Base-by-base conservation (phyloP, 176 grass and related monocot genomes). In the Dactylis glomerata region DNA sequence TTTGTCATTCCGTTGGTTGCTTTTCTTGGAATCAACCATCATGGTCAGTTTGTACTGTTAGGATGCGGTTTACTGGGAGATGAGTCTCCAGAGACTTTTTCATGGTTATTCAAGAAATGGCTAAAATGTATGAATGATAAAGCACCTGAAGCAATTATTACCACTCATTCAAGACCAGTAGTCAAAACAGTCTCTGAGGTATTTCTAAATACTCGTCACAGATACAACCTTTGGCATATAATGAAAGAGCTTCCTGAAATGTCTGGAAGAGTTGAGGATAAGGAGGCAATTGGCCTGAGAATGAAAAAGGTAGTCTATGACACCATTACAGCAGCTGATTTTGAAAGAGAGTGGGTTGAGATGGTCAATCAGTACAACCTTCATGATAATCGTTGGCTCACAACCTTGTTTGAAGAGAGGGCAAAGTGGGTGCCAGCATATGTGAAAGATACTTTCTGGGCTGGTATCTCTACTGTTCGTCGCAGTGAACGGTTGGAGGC, bases 201-300 rank as follows among this genome's bases (percentile, higher is more conserved):
- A 77, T 92, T 97, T 77, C 84, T 85, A 62, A 78, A 85, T 89
- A 90, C 89, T 71, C 83, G 85, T 76, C 87, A 89, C 76, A 86
- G 94, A 71, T 97, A 91, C 86, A 89, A 92, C 81, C 90, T 93
- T 83, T 97, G 94, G 94, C 91, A 93, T 88, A 97, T 97, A 80
- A 85, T 97, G 89, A 97, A 97, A 89, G 89, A 91, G 74, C 84
- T 97, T 86, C 94, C 94, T 87, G 94, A 97, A 82, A 92, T 91
- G 85, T 97, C 89, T 75, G 91, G 85, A 78, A 86, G 89, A 91
- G 90, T 91, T 19, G 91, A 97, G 78, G 94, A 97, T 82, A 92
- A 91, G 59, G 93, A 96, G 10, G 94, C 94, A 47, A 91, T 97
- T 76, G 80, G 94, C 78, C 78, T 93, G 74, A 97, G 79, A 87